Evolutionary conservation across 1,284 basidiomycete genomes (phyloP).

Genomic region (Sanghuangporus sanghuang): DNA sequence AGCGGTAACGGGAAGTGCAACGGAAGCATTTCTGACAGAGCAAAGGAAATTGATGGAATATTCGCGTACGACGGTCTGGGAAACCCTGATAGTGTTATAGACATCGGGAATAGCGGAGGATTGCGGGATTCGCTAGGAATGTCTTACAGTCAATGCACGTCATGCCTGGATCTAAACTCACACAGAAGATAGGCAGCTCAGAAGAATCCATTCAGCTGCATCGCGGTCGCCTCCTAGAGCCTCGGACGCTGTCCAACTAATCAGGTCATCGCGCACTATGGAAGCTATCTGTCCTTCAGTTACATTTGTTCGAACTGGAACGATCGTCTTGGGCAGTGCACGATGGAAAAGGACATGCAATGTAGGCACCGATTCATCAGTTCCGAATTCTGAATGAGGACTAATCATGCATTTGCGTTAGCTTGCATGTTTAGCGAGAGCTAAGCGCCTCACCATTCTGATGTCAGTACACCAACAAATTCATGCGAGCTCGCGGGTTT

Average conservation of each 20-base stretch:
- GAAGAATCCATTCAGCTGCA: conserved; percentile 75
- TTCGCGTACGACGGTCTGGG: conserved; percentile 33
- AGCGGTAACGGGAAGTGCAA: conserved; percentile 45
- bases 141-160: not conserved
- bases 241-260: conserved; percentile 67
- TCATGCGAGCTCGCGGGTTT: conserved; percentile 56
- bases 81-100: conserved; percentile 59
- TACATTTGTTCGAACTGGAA: conserved; percentile 26
- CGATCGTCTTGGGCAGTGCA: conserved; percentile 34
- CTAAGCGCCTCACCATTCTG: conserved; percentile 48
- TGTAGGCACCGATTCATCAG: conserved; percentile 47
- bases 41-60: conserved; percentile 41
- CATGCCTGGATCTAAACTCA: conserved; percentile 29
- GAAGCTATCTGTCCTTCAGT: conserved; percentile 13
- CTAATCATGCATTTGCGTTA: not conserved
- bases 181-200: conserved; percentile 63
- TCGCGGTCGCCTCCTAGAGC: conserved; percentile 61
- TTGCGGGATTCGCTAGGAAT: conserved; percentile 57
- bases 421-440: not conserved
- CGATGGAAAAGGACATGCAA: conserved; percentile 61
- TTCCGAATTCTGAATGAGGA: conserved; percentile 27
- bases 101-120: conserved; percentile 63
- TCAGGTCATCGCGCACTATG: conserved; percentile 44
- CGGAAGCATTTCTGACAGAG: conserved; percentile 56
- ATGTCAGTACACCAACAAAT: conserved; percentile 66